Base-by-base conservation (phyloP, 176 grass and related monocot species). In the Tillandsia fasciculata region DNA sequence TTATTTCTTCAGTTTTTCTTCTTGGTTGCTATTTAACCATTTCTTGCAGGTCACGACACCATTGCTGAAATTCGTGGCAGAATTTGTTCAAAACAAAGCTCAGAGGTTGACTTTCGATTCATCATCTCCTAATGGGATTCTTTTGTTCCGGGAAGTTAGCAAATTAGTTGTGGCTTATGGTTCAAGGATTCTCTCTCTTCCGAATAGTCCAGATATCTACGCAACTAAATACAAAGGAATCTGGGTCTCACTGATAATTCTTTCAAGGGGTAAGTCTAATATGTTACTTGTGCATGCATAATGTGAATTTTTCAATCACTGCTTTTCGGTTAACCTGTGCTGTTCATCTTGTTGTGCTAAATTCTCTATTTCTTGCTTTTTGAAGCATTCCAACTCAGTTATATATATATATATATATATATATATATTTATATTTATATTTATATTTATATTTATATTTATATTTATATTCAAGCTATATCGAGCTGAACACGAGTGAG, bases 181-280 rank as follows among this genome's bases (percentile, higher is more conserved):
- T 14, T 90, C 95, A 13, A 82, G 87, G 65, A 94, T 99, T 90
- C 70, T 99, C 51, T 79, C 88, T 71, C 77, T 90, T 90, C 87
- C 95, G 22, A 99, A 88, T 54, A 84, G 76, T 71, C 87, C 82
- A 57, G 70, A 99, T 79, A 78, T 90, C 49, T 99, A 99, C 72
- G 73, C 70, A 76, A 94, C 74, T 59, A 94, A 99, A 81, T 99
- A 99, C 82, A 99, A 99, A 90, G 95, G 95, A 80, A 94, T 99
- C 57, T 99, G 90, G 90, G 94, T 99, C 72, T 90, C 87, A 73
- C 58, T 99, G 49, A 88, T 84, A 29, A 53, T 94, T 77, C 84
- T 99, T 58, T 86, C 95, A 81, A 99, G 90, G 52, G 95, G 95
- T 90, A 72, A 90, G 90, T 77, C 59, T 70, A 80, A 7, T 42